A percentile compares a stretch with the other conserved stretches of the same genome.
phyloP scores from a whole-genome alignment of 1,139 yeast species.

The Pneumocystis murina region DNA sequence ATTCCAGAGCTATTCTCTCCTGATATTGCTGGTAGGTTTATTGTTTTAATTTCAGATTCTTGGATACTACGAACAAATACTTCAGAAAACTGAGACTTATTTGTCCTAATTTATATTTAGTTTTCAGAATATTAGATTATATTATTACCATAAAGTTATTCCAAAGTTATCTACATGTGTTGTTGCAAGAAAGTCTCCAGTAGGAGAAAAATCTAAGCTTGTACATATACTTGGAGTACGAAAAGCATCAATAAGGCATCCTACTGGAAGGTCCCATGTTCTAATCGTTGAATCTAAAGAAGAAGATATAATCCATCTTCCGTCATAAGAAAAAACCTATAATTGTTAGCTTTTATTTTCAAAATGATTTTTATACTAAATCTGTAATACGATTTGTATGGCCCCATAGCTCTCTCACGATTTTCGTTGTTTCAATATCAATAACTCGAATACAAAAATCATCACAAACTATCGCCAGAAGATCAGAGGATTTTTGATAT shows the following conservation, averaged over 20 bases:
- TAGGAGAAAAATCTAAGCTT: conserved; percentile 62
- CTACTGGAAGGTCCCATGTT: conserved; percentile 97
- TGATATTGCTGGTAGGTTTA: conserved; percentile 59
- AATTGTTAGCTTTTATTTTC: not conserved
- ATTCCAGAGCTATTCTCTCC: conserved; percentile 68
- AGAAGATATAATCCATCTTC: conserved; percentile 83
- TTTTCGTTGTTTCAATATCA: conserved; percentile 64
- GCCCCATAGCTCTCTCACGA: conserved; percentile 80
- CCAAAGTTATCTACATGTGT: conserved; percentile 87
- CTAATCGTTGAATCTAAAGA: conserved; percentile 77
- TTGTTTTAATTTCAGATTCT: conserved; percentile 41
- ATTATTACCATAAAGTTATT: conserved; percentile 54
- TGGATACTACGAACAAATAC: conserved; percentile 49
- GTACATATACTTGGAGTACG: conserved; percentile 67
- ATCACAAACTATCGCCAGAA: conserved; percentile 74
- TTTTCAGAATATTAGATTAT: not conserved
- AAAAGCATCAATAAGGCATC: conserved; percentile 91
- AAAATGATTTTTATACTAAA: conserved; percentile 28
- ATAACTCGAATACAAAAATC: conserved; percentile 71
- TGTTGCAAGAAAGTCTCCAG: conserved; percentile 85
- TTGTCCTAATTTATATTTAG: conserved; percentile 29
- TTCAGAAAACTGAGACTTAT: conserved; percentile 66
- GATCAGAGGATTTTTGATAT: conserved; percentile 68
- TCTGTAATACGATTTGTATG: conserved; percentile 81
- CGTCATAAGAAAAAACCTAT: conserved; percentile 72